A percentile compares a stretch with the other conserved stretches of the same genome.
Evolutionary conservation across 176 grass and related monocot species (phyloP).

Genomic region (Eremochloa ophiuroides): DNA sequence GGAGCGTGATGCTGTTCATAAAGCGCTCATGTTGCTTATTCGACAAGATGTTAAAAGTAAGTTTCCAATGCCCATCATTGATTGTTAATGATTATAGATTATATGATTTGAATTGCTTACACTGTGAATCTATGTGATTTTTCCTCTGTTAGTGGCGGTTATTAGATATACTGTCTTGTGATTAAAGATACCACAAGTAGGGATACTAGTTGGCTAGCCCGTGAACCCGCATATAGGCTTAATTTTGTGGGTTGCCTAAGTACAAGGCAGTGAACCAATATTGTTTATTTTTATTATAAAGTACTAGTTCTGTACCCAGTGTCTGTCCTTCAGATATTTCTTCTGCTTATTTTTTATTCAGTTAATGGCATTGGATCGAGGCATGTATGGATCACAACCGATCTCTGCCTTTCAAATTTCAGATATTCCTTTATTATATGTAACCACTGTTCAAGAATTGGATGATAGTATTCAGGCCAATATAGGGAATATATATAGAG

Average conservation of each 20-base stretch:
- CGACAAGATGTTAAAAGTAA: constrained; percentile 96
- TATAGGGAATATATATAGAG: neutral
- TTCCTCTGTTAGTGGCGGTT: constrained; percentile 1
- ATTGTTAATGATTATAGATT: constrained; percentile 1
- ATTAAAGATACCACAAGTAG: neutral
- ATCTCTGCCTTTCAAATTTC: neutral
- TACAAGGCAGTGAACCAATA: neutral
- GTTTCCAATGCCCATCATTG: constrained; percentile 7
- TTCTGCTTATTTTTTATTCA: neutral
- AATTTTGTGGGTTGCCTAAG: neutral
- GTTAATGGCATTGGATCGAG: neutral
- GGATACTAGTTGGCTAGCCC: neutral
- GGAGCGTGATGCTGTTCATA: constrained; percentile 98
- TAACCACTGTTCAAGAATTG: neutral
- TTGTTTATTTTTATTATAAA: neutral
- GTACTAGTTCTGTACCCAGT: neutral
- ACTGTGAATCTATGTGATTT: constrained; percentile 10
- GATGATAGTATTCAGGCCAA: neutral
- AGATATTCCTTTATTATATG: constrained; percentile 16
- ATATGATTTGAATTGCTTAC: neutral
- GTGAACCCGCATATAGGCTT: neutral
- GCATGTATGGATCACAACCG: neutral
- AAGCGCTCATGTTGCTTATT: constrained; percentile 92
- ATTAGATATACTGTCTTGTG: neutral
- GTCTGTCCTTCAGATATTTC: neutral